These are phyloP conservation scores for Scleroderma citrinum DNA, from an alignment of 768 basidiomycete genomes.

Conservation along the genomic window DNA sequence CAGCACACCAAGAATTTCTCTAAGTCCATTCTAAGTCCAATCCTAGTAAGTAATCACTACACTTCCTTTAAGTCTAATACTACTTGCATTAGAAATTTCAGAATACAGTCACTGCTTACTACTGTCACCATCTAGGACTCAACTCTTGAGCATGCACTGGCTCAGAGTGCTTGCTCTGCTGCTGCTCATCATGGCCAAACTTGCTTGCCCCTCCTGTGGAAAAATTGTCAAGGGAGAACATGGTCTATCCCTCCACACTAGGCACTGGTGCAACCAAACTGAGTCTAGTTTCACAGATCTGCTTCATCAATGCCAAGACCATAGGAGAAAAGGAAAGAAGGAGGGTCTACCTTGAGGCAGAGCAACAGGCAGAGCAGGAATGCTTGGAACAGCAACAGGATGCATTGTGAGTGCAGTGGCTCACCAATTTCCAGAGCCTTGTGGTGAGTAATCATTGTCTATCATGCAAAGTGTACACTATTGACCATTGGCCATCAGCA, in stretches of 20 bases:
- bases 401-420: not conserved
- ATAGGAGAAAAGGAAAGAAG: not conserved
- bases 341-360: not conserved
- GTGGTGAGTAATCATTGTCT: not conserved
- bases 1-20: not conserved
- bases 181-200: not conserved
- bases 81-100: too few relatives aligned
- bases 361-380: not conserved
- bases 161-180: not conserved
- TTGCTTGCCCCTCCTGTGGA: not conserved
- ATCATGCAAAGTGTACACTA: not conserved
- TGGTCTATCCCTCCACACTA: not conserved
- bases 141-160: too few relatives aligned
- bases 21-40: not conserved
- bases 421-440: not conserved
- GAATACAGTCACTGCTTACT: too few relatives aligned
- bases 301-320: not conserved
- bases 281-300: not conserved
- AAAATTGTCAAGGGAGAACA: not conserved
- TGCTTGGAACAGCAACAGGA: not conserved
- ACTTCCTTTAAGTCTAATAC: too few relatives aligned
- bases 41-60: not conserved
- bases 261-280: not conserved
- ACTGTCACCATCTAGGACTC: too few relatives aligned
- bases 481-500: too few relatives aligned